Evolutionary conservation across 2,329 filamentous ascomycete species (phyloP).

Genomic region (Claviceps fusiformis): DNA sequence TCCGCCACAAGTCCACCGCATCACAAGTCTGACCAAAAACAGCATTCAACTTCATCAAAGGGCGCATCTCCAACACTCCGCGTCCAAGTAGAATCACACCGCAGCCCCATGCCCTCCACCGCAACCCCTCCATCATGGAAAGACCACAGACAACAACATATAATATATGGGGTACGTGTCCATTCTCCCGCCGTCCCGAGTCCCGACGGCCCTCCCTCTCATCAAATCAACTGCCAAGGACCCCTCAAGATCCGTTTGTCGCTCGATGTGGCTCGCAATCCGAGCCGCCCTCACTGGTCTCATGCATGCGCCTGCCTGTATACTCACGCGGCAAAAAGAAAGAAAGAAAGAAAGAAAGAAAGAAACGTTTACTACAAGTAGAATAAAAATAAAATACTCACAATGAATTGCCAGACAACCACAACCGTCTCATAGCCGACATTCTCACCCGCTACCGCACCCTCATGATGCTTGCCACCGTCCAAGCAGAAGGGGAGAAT

Average conservation of each 20-base stretch:
- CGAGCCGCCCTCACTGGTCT: not conserved
- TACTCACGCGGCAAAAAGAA: not conserved
- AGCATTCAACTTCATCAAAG: not conserved
- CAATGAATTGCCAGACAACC: conserved; percentile 20
- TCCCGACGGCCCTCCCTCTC: not conserved
- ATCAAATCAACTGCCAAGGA: too few relatives aligned
- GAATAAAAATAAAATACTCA: not conserved
- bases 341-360: not conserved
- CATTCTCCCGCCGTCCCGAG: not conserved
- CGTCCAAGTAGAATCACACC: not conserved
- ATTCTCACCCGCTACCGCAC: conserved; percentile 30
- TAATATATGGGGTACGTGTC: conserved; percentile 22
- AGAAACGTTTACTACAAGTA: not conserved
- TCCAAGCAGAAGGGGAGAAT: conserved; percentile 26
- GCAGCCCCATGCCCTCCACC: not conserved
- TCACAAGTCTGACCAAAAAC: not conserved
- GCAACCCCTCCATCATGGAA: conserved; percentile 15
- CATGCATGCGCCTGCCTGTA: not conserved
- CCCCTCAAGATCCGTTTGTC: too few relatives aligned
- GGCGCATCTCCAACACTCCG: too few relatives aligned
- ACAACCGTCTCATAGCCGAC: conserved; percentile 31
- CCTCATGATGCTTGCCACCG: conserved; percentile 29
- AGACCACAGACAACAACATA: conserved; percentile 18
- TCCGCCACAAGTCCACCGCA: not conserved
- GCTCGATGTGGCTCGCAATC: too few relatives aligned